Conservation (phyloP, 306 rosid species). For the Herpetospermum pedunculosum region DNA sequence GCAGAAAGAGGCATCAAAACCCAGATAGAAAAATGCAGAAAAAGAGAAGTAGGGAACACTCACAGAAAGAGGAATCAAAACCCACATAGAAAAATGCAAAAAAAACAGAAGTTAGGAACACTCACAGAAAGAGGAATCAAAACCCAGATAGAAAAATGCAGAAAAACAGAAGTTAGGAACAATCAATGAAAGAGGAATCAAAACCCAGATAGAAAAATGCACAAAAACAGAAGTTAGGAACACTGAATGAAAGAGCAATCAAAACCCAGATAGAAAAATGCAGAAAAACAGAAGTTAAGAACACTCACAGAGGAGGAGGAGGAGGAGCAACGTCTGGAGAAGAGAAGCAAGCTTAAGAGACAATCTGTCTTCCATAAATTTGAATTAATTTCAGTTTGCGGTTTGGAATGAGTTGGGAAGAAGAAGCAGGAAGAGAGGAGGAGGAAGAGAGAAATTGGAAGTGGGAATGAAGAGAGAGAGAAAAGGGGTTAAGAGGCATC, state of each 20-base stretch:
- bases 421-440: neutral
- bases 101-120: neutral
- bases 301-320: too few relatives aligned
- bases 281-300: too few relatives aligned
- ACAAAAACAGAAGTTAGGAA: too few relatives aligned
- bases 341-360: slow-evolving; percentile 22
- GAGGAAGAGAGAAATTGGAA: neutral
- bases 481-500: slow-evolving; percentile 11
- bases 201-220: slow-evolving; percentile 12
- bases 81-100: neutral
- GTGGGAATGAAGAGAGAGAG: neutral
- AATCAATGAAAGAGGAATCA: too few relatives aligned
- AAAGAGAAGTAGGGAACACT: slow-evolving; percentile 14
- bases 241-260: too few relatives aligned
- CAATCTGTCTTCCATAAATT: slow-evolving; percentile 32
- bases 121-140: too few relatives aligned
- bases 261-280: too few relatives aligned
- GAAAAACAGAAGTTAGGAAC: neutral
- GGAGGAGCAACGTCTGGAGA: too few relatives aligned
- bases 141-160: neutral
- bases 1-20: slow-evolving; percentile 20
- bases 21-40: neutral
- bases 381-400: neutral
- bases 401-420: neutral
- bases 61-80: too few relatives aligned